Percentiles rank a stretch among this genome's conserved stretches.
Evolutionary conservation across 805 yeast species (phyloP).

Genomic region (Spathaspora arborariae): DNA sequence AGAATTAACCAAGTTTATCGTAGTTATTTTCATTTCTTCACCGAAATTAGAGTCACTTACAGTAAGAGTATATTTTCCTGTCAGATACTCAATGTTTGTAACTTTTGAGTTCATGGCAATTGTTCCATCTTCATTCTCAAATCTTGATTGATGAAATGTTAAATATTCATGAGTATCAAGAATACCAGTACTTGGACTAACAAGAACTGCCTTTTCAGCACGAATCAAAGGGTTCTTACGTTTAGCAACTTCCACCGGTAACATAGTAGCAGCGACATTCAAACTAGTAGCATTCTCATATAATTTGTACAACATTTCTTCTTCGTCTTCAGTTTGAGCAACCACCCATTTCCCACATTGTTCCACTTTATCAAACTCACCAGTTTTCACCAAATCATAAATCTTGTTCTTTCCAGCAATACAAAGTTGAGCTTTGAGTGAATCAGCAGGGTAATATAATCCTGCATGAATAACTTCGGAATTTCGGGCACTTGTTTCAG

Average conservation of each 20-base stretch:
- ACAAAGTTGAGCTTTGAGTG: constrained; percentile 68
- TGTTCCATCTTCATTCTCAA: constrained; percentile 61
- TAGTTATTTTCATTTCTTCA: constrained; percentile 37
- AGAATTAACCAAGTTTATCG: constrained; percentile 64
- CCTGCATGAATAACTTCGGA: constrained; percentile 95
- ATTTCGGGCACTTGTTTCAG: constrained; percentile 84
- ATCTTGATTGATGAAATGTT: constrained; percentile 50
- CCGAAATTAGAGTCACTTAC: constrained; percentile 26
- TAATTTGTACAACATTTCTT: constrained; percentile 55
- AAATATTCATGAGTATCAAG: constrained; percentile 75
- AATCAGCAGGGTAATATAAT: constrained; percentile 67
- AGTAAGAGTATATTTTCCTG: constrained; percentile 19
- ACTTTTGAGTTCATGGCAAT: constrained; percentile 62
- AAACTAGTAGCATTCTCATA: constrained; percentile 46
- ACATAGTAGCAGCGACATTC: constrained; percentile 55
- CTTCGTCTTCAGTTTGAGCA: constrained; percentile 69
- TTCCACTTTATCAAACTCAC: constrained; percentile 38
- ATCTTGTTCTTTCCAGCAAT: constrained; percentile 69
- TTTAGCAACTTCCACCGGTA: constrained; percentile 43
- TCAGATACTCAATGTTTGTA: constrained; percentile 28
- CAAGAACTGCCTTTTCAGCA: constrained; percentile 59
- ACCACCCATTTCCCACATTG: constrained; percentile 85
- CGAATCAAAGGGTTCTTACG: constrained; percentile 60
- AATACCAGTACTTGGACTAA: constrained; percentile 83
- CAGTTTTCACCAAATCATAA: constrained; percentile 46